Percentiles rank a stretch among this genome's conserved stretches.
These are phyloP conservation scores for Mycena maculata DNA, from an alignment of 768 basidiomycete species.

Conservation along the genomic window DNA sequence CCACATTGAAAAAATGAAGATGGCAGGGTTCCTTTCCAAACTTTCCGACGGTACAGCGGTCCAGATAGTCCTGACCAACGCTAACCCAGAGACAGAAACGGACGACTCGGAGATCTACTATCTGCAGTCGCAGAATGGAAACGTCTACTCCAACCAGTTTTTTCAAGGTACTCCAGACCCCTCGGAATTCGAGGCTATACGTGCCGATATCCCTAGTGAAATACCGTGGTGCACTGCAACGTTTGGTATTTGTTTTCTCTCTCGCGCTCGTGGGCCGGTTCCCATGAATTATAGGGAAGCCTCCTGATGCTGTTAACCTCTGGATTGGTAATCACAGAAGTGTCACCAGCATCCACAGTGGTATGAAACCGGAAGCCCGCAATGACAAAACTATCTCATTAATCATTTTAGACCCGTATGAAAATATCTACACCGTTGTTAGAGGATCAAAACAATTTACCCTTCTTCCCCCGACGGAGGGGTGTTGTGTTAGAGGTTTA, in stretches of 20 bases:
- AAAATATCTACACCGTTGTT: slow-evolving; percentile 92
- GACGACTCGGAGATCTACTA: slow-evolving; percentile 63
- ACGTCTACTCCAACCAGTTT: slow-evolving; percentile 68
- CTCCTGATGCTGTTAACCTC: slow-evolving; percentile 91
- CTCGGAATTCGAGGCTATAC: slow-evolving; percentile 74
- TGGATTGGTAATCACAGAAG: slow-evolving; percentile 89
- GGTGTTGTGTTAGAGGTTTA: slow-evolving; percentile 83
- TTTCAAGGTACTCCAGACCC: slow-evolving; percentile 47
- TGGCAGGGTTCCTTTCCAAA: slow-evolving; percentile 62
- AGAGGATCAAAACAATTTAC: slow-evolving; percentile 89
- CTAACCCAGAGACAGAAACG: slow-evolving; percentile 6
- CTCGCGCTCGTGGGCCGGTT: neutral
- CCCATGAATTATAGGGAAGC: slow-evolving; percentile 52
- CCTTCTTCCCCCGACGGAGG: slow-evolving; percentile 90
- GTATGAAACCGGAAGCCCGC: slow-evolving; percentile 51
- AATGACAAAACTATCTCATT: neutral
- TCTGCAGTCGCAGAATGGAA: slow-evolving; percentile 94
- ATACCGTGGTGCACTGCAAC: slow-evolving; percentile 83
- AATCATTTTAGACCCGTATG: slow-evolving; percentile 77
- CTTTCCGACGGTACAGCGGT: slow-evolving; percentile 46
- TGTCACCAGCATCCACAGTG: slow-evolving; percentile 88
- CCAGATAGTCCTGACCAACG: neutral
- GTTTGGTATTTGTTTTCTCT: slow-evolving; percentile 63
- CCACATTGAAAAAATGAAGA: slow-evolving; percentile 72
- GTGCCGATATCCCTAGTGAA: slow-evolving; percentile 74